Percentiles rank a stretch among this genome's conserved stretches.
phyloP scores from a whole-genome alignment of 2,329 filamentous ascomycete species.

The Ceratocystis variospora region DNA sequence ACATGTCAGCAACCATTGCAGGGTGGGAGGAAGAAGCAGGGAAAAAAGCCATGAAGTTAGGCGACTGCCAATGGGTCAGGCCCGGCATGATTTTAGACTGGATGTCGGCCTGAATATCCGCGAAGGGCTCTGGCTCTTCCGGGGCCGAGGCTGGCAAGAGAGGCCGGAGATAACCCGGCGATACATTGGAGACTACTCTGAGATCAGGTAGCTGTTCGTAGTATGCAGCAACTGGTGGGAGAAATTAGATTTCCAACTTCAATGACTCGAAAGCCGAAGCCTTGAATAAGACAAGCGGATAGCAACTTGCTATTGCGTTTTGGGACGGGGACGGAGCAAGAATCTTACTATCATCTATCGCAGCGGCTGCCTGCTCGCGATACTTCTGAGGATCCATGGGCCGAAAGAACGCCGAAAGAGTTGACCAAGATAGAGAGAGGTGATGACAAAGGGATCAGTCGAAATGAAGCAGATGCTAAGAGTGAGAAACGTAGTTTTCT shows the following conservation, averaged over 20 bases:
- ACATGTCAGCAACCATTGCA: constrained; percentile 81
- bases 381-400: constrained; percentile 70
- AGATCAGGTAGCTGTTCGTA: constrained; percentile 59
- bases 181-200: constrained; percentile 61
- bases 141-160: constrained; percentile 58
- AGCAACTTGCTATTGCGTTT: background rate
- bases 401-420: background rate
- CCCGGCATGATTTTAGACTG: constrained; percentile 79
- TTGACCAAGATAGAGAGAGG: background rate
- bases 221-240: constrained; percentile 57
- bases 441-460: background rate
- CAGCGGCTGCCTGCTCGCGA: constrained; percentile 58
- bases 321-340: constrained; percentile 13
- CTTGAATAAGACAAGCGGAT: too few species aligned
- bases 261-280: too few species aligned
- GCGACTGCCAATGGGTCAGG: constrained; percentile 87
- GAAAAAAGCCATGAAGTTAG: constrained; percentile 94
- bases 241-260: constrained; percentile 10
- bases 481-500: background rate
- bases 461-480: background rate
- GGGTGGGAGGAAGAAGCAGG: constrained; percentile 71
- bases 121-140: constrained; percentile 57
- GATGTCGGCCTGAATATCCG: constrained; percentile 68
- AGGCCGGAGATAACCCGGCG: constrained; percentile 73
- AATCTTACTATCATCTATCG: constrained; percentile 66